Percentiles rank a stretch among this genome's conserved stretches.
Conservation (phyloP, 2,329 filamentous ascomycete genomes). For the Capronia americana region DNA sequence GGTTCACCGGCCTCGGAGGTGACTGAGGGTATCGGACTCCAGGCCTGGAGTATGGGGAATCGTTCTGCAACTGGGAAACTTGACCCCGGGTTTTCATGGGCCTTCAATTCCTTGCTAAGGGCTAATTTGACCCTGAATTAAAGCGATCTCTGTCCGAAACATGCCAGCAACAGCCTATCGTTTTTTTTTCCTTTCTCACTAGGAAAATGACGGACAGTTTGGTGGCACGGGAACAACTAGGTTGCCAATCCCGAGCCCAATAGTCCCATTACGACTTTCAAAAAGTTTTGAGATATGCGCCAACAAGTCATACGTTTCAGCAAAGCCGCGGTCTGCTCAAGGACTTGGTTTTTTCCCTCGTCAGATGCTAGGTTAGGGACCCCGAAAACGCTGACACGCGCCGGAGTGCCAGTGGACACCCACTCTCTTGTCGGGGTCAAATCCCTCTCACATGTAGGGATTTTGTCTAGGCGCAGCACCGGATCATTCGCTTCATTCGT, state of each 20-base stretch:
- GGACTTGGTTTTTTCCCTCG: not conserved
- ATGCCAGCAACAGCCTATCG: too few relatives aligned
- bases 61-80: too few relatives aligned
- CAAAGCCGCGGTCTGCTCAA: not conserved
- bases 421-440: not conserved
- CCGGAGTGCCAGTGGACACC: not conserved
- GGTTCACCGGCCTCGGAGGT: too few relatives aligned
- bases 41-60: too few relatives aligned
- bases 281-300: conserved; percentile 9
- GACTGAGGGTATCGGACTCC: too few relatives aligned
- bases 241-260: not conserved
- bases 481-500: not conserved
- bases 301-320: not conserved
- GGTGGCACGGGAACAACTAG: not conserved
- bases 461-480: not conserved
- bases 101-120: too few relatives aligned
- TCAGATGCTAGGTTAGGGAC: not conserved
- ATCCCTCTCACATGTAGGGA: not conserved
- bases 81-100: too few relatives aligned
- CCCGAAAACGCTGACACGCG: not conserved
- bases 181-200: too few relatives aligned
- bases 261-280: not conserved
- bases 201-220: not conserved
- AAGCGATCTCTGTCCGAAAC: too few relatives aligned
- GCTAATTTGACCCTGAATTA: too few relatives aligned